Conservation (phyloP, 2,329 filamentous ascomycete genomes). For the Stagonosporopsis vannaccii region DNA sequence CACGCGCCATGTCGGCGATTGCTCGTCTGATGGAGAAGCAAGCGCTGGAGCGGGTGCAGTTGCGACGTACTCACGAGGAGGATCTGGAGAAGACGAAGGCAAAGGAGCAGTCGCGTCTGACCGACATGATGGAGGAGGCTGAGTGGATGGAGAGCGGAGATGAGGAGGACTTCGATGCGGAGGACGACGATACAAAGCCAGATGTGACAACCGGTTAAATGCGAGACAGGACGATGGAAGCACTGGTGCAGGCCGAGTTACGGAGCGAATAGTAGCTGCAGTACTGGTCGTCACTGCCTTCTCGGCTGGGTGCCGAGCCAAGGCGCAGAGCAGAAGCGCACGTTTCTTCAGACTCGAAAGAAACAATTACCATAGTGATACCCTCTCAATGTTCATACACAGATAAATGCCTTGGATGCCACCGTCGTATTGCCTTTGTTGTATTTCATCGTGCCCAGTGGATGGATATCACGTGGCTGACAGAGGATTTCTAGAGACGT, state of each 20-base stretch:
- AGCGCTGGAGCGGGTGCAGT: slow-evolving; percentile 4
- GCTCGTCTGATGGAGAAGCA: slow-evolving; percentile 11
- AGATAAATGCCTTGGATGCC: background rate
- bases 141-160: slow-evolving; percentile 20
- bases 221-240: background rate
- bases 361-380: background rate
- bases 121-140: slow-evolving; percentile 4
- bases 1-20: slow-evolving; percentile 7
- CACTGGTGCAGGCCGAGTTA: background rate
- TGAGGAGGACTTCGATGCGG: slow-evolving; percentile 16
- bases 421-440: background rate
- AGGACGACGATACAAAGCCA: slow-evolving; percentile 5
- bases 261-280: background rate
- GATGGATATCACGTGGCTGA: too few relatives aligned
- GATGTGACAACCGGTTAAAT: background rate
- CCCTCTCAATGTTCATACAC: background rate
- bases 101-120: background rate
- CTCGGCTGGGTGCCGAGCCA: background rate
- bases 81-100: slow-evolving; percentile 10
- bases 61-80: slow-evolving; percentile 10
- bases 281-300: background rate
- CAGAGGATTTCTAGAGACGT: too few relatives aligned
- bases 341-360: background rate
- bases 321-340: background rate
- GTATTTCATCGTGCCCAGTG: background rate